phyloP scores from a whole-genome alignment of 345 rosid species.

The Eucalyptus sp. region DNA sequence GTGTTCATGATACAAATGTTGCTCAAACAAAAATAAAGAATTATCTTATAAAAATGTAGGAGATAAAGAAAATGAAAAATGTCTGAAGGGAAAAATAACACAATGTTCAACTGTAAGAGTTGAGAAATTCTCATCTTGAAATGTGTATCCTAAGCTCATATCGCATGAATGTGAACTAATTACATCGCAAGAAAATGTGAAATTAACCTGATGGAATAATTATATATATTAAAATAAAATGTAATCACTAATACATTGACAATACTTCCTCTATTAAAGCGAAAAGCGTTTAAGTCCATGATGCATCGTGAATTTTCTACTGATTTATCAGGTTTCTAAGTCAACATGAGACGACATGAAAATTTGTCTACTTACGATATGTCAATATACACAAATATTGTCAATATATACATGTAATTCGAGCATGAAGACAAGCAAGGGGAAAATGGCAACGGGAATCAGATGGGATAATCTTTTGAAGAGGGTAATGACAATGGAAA shows the following conservation, averaged over 20 bases:
- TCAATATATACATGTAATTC: not conserved
- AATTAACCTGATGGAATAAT: not conserved
- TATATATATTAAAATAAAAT: not conserved
- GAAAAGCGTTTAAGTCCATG: not conserved
- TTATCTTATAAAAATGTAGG: not conserved
- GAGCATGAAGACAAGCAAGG: not conserved
- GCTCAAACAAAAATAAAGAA: not conserved
- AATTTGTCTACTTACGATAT: not conserved
- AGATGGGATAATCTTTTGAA: not conserved
- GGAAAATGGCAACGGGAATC: not conserved
- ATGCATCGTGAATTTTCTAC: not conserved
- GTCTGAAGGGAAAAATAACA: not conserved
- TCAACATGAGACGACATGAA: not conserved
- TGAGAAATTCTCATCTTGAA: not conserved
- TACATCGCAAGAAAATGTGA: not conserved
- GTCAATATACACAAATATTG: not conserved
- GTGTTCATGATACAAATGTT: not conserved
- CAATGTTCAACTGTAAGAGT: not conserved
- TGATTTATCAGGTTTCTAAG: not conserved
- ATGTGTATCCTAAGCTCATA: not conserved
- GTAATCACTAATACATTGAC: not conserved
- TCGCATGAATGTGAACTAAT: not conserved
- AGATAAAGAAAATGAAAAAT: not conserved
- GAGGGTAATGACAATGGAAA: not conserved
- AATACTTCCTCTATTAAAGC: not conserved